phyloP scores from a whole-genome alignment of 2,329 filamentous ascomycete genomes.

The Verticillium nubilum region DNA sequence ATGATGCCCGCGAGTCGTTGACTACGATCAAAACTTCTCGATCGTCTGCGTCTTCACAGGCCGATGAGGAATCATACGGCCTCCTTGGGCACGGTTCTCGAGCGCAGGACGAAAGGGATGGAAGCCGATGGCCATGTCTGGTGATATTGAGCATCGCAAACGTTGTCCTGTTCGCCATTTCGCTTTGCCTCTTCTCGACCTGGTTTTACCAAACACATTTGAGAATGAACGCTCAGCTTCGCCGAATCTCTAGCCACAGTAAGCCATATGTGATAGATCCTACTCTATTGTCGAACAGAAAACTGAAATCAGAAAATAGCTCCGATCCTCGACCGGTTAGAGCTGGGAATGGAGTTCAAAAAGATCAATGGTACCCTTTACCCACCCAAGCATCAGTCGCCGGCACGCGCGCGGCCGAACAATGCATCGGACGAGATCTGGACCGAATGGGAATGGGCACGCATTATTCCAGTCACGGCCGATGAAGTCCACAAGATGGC shows the following conservation, averaged over 20 bases:
- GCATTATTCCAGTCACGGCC: constrained; percentile 18
- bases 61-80: neutral
- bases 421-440: constrained; percentile 19
- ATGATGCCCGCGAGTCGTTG: neutral
- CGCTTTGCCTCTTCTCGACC: neutral
- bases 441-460: constrained; percentile 22
- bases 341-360: constrained; percentile 12
- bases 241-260: neutral
- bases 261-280: neutral
- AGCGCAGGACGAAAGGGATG: neutral
- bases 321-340: constrained; percentile 14
- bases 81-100: neutral
- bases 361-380: constrained; percentile 19
- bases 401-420: constrained; percentile 21
- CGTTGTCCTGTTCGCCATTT: neutral
- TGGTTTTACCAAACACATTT: neutral
- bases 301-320: constrained; percentile 3
- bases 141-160: neutral
- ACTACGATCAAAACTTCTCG: neutral
- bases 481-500: constrained; percentile 21
- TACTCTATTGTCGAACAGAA: neutral
- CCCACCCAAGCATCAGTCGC: constrained; percentile 14
- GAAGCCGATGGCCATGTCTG: neutral
- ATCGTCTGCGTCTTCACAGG: neutral
- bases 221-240: neutral